These are phyloP conservation scores for Candida pini DNA, from an alignment of 805 yeast genomes.

Conservation along the genomic window DNA sequence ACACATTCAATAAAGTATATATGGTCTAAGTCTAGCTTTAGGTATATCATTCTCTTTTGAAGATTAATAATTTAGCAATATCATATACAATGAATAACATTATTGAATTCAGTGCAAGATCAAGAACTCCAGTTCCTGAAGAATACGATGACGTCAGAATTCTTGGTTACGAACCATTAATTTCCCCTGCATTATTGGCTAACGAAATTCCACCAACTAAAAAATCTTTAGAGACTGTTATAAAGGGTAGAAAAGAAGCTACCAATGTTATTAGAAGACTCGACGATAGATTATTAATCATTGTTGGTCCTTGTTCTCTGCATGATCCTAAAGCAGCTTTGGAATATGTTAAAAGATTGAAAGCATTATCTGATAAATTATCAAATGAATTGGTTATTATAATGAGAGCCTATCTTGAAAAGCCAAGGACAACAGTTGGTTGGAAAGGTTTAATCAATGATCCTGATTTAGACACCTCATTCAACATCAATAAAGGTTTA, in stretches of 20 bases:
- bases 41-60: too few species aligned
- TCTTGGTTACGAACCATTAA: constrained; percentile 88
- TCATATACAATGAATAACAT: neutral
- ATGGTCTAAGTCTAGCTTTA: too few species aligned
- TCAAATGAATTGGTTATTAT: constrained; percentile 72
- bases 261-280: constrained; percentile 64
- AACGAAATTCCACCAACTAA: constrained; percentile 69
- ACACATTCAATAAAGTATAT: neutral
- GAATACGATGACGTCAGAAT: constrained; percentile 73
- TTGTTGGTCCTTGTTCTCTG: constrained; percentile 96
- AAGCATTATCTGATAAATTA: constrained; percentile 62
- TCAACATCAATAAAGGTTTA: constrained; percentile 92
- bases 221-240: constrained; percentile 54
- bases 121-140: constrained; percentile 48
- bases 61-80: too few species aligned
- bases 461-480: constrained; percentile 89
- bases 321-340: constrained; percentile 88
- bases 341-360: constrained; percentile 74
- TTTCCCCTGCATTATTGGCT: constrained; percentile 87
- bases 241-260: constrained; percentile 74
- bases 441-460: constrained; percentile 98
- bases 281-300: constrained; percentile 77
- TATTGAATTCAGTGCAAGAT: constrained; percentile 5
- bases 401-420: constrained; percentile 97
- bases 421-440: constrained; percentile 98